A percentile compares a stretch with the other conserved stretches of the same genome.
These are phyloP conservation scores for Trifolium dubium DNA, from an alignment of 306 rosid species.

Conservation along the genomic window DNA sequence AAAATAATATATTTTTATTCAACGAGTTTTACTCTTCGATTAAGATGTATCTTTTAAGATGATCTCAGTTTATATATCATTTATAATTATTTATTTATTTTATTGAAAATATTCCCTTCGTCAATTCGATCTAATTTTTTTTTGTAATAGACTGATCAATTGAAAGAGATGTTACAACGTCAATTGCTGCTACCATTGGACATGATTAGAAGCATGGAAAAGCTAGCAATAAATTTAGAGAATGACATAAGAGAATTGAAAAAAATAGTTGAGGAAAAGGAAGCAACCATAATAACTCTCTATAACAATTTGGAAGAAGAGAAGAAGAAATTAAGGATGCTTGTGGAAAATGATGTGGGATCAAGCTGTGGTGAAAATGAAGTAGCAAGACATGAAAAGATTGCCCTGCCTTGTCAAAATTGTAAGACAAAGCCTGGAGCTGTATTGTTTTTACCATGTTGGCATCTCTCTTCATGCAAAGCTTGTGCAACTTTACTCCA, in stretches of 20 bases:
- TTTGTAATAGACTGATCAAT: constrained; percentile 58
- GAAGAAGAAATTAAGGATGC: constrained; percentile 34
- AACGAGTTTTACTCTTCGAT: not conserved
- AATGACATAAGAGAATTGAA: constrained; percentile 66
- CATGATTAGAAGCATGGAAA: constrained; percentile 51
- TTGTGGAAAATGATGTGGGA: constrained; percentile 61
- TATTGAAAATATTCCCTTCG: not conserved
- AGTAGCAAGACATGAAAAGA: not conserved
- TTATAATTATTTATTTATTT: not conserved
- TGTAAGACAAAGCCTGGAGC: not conserved
- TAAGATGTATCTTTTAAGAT: not conserved
- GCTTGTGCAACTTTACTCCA: constrained; percentile 65
- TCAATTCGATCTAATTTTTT: not conserved
- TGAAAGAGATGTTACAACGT: constrained; percentile 57
- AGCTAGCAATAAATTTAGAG: constrained; percentile 55
- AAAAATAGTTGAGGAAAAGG: constrained; percentile 64
- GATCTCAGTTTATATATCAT: not conserved
- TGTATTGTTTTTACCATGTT: constrained; percentile 60
- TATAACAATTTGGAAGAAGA: constrained; percentile 50
- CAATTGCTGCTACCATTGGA: constrained; percentile 55
- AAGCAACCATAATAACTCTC: constrained; percentile 54
- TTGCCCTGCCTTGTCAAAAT: not conserved
- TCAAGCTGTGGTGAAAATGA: constrained; percentile 58
- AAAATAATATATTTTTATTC: not conserved
- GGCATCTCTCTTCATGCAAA: constrained; percentile 48